Evolutionary conservation across 345 rosid species (phyloP), one percentile per base, ranked within the genome.

Genomic region (Anacardium occidentale): DNA sequence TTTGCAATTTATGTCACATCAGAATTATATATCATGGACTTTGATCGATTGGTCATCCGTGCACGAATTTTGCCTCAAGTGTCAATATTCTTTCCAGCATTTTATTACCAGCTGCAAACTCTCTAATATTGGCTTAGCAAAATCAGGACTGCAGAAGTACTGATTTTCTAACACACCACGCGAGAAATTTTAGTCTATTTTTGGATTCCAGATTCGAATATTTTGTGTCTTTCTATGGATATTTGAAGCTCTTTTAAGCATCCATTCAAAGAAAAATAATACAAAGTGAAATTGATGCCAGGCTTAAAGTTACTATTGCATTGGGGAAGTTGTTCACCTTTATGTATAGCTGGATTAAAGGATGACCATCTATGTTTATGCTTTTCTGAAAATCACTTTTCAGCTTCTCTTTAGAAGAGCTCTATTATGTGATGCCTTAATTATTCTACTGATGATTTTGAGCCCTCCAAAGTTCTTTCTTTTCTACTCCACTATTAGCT

Each of bases 281-380:
- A 48, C 52, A 48, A 48, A 48, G 20, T 50, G 53, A 50, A 50
- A 13, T 0, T 50, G 53, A 47, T 37, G 56, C 56, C 73, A 69
- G 48, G 53, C 75, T 5, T 44, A 48, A 69, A 69, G 32, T 29
- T 3, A 29, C 1, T 1, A 1, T 29, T 29, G 32, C 32, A 29
- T 29, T 29, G 32, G 1, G 1, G 32, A 29, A 29, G 32, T 29
- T 29, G 32, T 29, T 29, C 32, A 29, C 32, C 32, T 29, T 29
- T 29, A 29, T 29, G 32, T 29, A 29, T 29, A 29, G 32, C 32
- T 29, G 32, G 59, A 44, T 8, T 44, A 1, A 47, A 47, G 14
- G 14, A 72, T 73, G 75, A 62, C 74, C 83, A 72, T 77, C 75
- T 5, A 24, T 29, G 14, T 79, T 72, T 34, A 72, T 65, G 61